These are phyloP conservation scores for Mycotypha africana DNA, from an alignment of 371 early-diverging fungal genomes.

Conservation along the genomic window DNA sequence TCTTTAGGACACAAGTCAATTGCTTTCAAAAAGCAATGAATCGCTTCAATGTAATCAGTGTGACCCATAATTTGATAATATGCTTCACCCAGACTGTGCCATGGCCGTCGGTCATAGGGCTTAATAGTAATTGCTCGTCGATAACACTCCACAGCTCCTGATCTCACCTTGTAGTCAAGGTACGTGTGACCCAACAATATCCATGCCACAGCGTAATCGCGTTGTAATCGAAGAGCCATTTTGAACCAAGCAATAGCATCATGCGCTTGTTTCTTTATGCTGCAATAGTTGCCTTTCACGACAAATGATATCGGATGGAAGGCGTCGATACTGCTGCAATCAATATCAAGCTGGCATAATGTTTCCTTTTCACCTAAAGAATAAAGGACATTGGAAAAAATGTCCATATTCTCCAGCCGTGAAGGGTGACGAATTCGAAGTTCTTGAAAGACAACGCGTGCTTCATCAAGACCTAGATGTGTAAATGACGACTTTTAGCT, in stretches of 20 bases:
- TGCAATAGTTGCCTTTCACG: conserved; percentile 91
- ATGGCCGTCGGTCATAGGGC: too few relatives aligned
- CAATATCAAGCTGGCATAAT: conserved; percentile 78
- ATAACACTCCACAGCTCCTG: conserved; percentile 89
- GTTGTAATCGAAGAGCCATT: conserved; percentile 76
- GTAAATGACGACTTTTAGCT: too few relatives aligned
- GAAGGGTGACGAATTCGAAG: conserved; percentile 64
- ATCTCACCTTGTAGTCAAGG: conserved; percentile 83
- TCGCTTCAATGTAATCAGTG: conserved; percentile 81
- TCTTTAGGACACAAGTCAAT: conserved; percentile 74
- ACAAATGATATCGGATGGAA: conserved; percentile 88
- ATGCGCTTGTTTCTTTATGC: conserved; percentile 68
- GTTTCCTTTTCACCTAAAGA: conserved; percentile 64
- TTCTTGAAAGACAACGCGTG: conserved; percentile 65
- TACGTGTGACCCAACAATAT: conserved; percentile 96
- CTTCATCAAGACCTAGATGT: conserved; percentile 61
- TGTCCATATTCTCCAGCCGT: conserved; percentile 82
- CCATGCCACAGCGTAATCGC: conserved; percentile 78
- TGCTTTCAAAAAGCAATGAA: conserved; percentile 83
- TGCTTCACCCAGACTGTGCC: neutral
- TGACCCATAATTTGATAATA: conserved; percentile 41
- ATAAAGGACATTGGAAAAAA: conserved; percentile 88
- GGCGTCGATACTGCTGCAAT: conserved; percentile 68
- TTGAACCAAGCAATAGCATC: conserved; percentile 88
- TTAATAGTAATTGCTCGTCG: conserved; percentile 74